A percentile compares a stretch with the other conserved stretches of the same genome.
phyloP scores from a whole-genome alignment of 495 filamentous ascomycete species.

The Tuber aestivum region DNA sequence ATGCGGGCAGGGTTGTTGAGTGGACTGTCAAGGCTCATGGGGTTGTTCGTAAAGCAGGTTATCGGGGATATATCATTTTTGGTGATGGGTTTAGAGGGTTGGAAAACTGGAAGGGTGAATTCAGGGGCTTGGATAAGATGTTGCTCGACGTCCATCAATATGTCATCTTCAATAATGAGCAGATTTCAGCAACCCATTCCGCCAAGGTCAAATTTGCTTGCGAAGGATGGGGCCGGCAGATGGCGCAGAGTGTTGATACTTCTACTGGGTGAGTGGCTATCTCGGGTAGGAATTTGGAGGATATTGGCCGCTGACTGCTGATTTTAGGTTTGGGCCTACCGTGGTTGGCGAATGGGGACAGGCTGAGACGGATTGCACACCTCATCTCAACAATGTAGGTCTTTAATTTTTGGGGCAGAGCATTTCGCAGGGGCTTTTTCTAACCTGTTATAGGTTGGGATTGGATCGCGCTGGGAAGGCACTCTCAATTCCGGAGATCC shows the following conservation, averaged over 20 bases:
- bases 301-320: slow-evolving; percentile 7
- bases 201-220: slow-evolving; percentile 80
- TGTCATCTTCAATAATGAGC: slow-evolving; percentile 74
- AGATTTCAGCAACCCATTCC: slow-evolving; percentile 66
- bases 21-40: slow-evolving; percentile 64
- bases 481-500: slow-evolving; percentile 59
- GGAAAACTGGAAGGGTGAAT: slow-evolving; percentile 66
- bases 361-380: slow-evolving; percentile 91
- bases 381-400: slow-evolving; percentile 72
- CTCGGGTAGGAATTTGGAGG: neutral
- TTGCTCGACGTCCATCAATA: slow-evolving; percentile 93
- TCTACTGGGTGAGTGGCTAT: slow-evolving; percentile 56
- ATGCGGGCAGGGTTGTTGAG: slow-evolving; percentile 54
- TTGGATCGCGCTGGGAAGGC: slow-evolving; percentile 86
- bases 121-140: slow-evolving; percentile 54
- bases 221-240: slow-evolving; percentile 74
- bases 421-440: neutral
- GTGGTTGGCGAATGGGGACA: slow-evolving; percentile 97
- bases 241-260: slow-evolving; percentile 60
- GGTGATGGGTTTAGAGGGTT: slow-evolving; percentile 82
- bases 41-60: slow-evolving; percentile 63
- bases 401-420: neutral
- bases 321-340: slow-evolving; percentile 75
- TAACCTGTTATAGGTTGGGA: slow-evolving; percentile 50
- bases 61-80: slow-evolving; percentile 62